Evolutionary conservation across 2,329 filamentous ascomycete genomes (phyloP).

Genomic region (Pseudogymnoascus sp.): DNA sequence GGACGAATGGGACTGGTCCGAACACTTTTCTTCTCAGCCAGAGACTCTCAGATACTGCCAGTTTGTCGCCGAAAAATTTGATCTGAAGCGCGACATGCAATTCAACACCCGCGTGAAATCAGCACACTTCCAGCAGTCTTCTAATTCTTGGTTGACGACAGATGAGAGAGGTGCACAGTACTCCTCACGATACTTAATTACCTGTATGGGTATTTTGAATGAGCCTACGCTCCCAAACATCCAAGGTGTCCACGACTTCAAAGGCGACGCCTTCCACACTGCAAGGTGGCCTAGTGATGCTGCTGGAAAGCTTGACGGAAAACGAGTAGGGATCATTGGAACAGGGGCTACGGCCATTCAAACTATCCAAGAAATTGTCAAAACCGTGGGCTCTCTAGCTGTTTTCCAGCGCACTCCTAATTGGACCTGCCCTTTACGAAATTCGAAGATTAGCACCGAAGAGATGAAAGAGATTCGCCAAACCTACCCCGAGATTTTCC

Average conservation of each 20-base stretch:
- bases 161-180: slow-evolving; percentile 19
- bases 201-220: slow-evolving; percentile 9
- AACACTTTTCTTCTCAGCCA: slow-evolving; percentile 31
- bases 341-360: slow-evolving; percentile 24
- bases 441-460: slow-evolving; percentile 23
- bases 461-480: slow-evolving; percentile 25
- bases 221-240: slow-evolving; percentile 11
- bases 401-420: slow-evolving; percentile 27
- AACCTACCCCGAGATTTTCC: slow-evolving; percentile 28
- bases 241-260: slow-evolving; percentile 11
- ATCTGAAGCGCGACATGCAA: slow-evolving; percentile 33
- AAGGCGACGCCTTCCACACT: slow-evolving; percentile 11
- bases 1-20: slow-evolving; percentile 36
- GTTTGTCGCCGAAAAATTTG: slow-evolving; percentile 35
- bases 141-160: slow-evolving; percentile 32
- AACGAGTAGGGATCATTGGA: slow-evolving; percentile 16
- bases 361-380: slow-evolving; percentile 23
- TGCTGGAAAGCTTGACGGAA: slow-evolving; percentile 15
- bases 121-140: slow-evolving; percentile 32
- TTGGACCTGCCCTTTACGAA: slow-evolving; percentile 11
- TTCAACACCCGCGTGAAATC: slow-evolving; percentile 34
- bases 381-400: slow-evolving; percentile 32
- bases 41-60: slow-evolving; percentile 39
- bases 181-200: slow-evolving; percentile 11
- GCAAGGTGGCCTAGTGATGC: slow-evolving; percentile 9